Base-by-base conservation (phyloP, 192 early-diverging fungal genomes). In the Phlyctochytrium planicorne region DNA sequence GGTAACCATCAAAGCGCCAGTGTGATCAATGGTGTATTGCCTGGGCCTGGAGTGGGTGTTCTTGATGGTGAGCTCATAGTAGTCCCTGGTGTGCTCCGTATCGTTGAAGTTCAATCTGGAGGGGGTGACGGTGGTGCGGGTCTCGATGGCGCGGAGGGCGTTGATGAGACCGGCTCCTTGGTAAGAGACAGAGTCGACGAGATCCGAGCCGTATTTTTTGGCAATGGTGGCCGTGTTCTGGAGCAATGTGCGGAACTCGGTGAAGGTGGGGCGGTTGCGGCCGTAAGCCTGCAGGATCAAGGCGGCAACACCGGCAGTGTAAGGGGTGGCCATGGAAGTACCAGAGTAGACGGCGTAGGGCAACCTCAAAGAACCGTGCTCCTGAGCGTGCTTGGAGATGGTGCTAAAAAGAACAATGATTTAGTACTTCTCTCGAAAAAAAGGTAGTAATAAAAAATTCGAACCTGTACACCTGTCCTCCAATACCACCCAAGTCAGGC, bases 241-340 rank as follows among this genome's bases (percentile, higher is more conserved):
- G 30, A 65, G 37, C 60, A 78, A 62, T 14, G 78, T 67, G 2
- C 72, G 67, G 6, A 75, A 35, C 17, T 60, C 25, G n/a, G 62
- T 57, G 24, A 63, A 56, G 62, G 24, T 36, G 12, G 70, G 72
- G 27, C 55, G 20, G 79, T 82, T 32, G 20, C 27, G 16, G 55
- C 27, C 27, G 55, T 14, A 25, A 4, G 55, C 10, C 60, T 90
- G 80, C 53, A 85, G 77, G n/a, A 89, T 64, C 30, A 94, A 70
- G 0, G 91, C 91, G 2, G 86, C 76, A 1, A 84, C 65, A 6
- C 93, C 93, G 17, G 90, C 83, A 27, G 89, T 68, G 69, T 90
- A 89, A 0, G 93, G 91, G 29, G 84, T 77, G 10, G 93, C 82
- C 93, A 94, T 93, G 32, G 89, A 91, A 3, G 93, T 94, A 16